A percentile compares a stretch with the other conserved stretches of the same genome.
Conservation (phyloP, 1,284 basidiomycete species). For the Cronartium ribicola region DNA sequence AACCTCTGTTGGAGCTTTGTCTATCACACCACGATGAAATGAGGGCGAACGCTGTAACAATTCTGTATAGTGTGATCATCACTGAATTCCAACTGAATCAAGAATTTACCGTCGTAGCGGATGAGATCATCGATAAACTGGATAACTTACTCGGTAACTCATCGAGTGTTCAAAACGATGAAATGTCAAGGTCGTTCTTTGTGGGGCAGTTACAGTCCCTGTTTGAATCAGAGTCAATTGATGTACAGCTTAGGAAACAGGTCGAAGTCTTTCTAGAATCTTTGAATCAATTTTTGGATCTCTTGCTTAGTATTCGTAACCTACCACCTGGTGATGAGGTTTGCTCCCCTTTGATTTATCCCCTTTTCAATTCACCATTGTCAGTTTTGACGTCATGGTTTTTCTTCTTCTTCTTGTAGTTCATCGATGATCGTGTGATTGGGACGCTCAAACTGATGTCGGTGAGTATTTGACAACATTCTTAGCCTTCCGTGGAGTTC, state of each 20-base stretch:
- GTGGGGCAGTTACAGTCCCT: slow-evolving; percentile 82
- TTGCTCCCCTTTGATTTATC: neutral
- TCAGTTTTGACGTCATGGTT: slow-evolving; percentile 4
- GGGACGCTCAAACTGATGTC: slow-evolving; percentile 88
- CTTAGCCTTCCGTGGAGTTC: slow-evolving; percentile 51
- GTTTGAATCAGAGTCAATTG: slow-evolving; percentile 73
- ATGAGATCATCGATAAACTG: slow-evolving; percentile 87
- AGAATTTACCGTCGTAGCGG: slow-evolving; percentile 60
- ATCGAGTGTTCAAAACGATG: slow-evolving; percentile 58
- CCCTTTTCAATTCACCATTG: neutral
- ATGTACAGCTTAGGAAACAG: slow-evolving; percentile 69
- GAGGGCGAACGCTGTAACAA: slow-evolving; percentile 72
- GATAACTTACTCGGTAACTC: slow-evolving; percentile 73
- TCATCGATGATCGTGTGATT: slow-evolving; percentile 86
- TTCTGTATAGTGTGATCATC: slow-evolving; percentile 39
- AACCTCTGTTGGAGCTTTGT: slow-evolving; percentile 84
- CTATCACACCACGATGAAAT: slow-evolving; percentile 90
- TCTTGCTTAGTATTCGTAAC: slow-evolving; percentile 83
- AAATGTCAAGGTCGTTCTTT: slow-evolving; percentile 68
- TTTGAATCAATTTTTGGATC: slow-evolving; percentile 86
- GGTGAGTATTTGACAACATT: slow-evolving; percentile 60
- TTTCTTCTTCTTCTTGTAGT: slow-evolving; percentile 51
- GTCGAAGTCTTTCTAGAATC: slow-evolving; percentile 80
- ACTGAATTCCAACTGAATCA: slow-evolving; percentile 31
- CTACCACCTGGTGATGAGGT: slow-evolving; percentile 82